Evolutionary conservation across 768 basidiomycete species (phyloP).

Genomic region (Hericium alpestre): DNA sequence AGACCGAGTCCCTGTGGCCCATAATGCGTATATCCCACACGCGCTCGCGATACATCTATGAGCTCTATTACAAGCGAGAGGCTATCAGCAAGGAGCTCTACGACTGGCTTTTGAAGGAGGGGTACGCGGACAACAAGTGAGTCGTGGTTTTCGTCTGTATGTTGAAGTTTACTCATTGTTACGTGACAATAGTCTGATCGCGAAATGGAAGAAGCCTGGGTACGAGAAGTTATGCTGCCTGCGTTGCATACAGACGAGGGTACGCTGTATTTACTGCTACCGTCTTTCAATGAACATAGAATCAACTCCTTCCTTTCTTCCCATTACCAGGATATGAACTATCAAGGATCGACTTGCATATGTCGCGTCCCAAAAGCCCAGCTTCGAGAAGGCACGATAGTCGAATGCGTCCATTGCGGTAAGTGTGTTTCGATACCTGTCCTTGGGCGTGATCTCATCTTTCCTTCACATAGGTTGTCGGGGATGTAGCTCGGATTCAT

Average conservation of each 20-base stretch:
- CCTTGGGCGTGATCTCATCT: slow-evolving; percentile 5
- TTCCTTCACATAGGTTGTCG: slow-evolving; percentile 60
- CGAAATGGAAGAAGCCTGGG: slow-evolving; percentile 98
- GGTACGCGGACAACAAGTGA: slow-evolving; percentile 93
- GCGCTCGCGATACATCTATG: slow-evolving; percentile 93
- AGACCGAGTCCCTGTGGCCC: slow-evolving; percentile 87
- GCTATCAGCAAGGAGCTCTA: slow-evolving; percentile 88
- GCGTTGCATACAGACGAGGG: slow-evolving; percentile 91
- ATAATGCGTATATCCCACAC: slow-evolving; percentile 98
- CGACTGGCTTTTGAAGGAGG: slow-evolving; percentile 96
- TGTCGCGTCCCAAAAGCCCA: slow-evolving; percentile 95
- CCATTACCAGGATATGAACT: slow-evolving; percentile 84
- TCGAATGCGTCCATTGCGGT: slow-evolving; percentile 98
- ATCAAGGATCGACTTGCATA: slow-evolving; percentile 95
- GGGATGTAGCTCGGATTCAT: slow-evolving; percentile 86
- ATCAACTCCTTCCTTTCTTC: neutral
- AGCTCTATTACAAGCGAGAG: slow-evolving; percentile 97
- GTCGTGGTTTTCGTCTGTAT: slow-evolving; percentile 20
- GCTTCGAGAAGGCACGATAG: slow-evolving; percentile 79
- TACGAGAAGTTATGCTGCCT: slow-evolving; percentile 98
- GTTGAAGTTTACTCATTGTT: neutral
- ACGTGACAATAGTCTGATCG: slow-evolving; percentile 61
- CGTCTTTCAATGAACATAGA: neutral
- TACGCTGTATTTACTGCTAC: slow-evolving; percentile 19
- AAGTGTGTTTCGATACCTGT: slow-evolving; percentile 22